Evolutionary conservation across 2,329 filamentous ascomycete species (phyloP), one percentile per base, ranked within the genome.

Genomic region (Alternaria angustiovoidea): DNA sequence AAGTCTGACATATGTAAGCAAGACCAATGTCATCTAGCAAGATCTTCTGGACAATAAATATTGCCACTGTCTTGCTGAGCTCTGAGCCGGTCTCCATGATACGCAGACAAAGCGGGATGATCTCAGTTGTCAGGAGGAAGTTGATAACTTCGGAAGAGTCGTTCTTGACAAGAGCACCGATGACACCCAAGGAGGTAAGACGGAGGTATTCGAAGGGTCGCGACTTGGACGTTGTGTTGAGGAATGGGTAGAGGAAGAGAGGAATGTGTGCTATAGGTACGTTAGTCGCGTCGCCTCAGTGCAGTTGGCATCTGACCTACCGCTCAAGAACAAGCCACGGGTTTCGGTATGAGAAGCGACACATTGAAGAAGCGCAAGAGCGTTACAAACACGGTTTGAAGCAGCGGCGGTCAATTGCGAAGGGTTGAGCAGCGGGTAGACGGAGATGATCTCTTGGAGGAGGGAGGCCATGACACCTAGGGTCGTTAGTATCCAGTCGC

Each of bases 11-110:
- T 60, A 99, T 99, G 80, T 99, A 99, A 74, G 95, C 95, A 64
- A 99, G 86, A 4, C 95, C 95, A 72, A 96, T 94, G 73, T 99
- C 95, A 75, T 99, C 95, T 3, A 99, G 87, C 53, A 99, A 83
- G 26, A 99, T 99, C 85, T 99, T 99, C 81, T 99, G 95, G 18
- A 99, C 95, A 72, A 99, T 99, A 83, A 99, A 99, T 73, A 99
- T 99, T 59, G 95, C 95, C 14, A 99, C 95, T 0, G 95, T 99
- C 84, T 99, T 99, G 84, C 93, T 97, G 62, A 99, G 86, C 81
- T 99, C 95, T 0, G 94, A 97, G 51, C 95, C 95, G 0, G 95
- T 99, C 83, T 99, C 95, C 95, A 99, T 99, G 75, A 99, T 99
- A 62, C 95, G 90, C 44, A 99, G 89, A 79, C 95, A 99, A 12